A percentile compares a stretch with the other conserved stretches of the same genome.
phyloP scores from a whole-genome alignment of 2,329 filamentous ascomycete species.

The Curvularia verruculosa region DNA sequence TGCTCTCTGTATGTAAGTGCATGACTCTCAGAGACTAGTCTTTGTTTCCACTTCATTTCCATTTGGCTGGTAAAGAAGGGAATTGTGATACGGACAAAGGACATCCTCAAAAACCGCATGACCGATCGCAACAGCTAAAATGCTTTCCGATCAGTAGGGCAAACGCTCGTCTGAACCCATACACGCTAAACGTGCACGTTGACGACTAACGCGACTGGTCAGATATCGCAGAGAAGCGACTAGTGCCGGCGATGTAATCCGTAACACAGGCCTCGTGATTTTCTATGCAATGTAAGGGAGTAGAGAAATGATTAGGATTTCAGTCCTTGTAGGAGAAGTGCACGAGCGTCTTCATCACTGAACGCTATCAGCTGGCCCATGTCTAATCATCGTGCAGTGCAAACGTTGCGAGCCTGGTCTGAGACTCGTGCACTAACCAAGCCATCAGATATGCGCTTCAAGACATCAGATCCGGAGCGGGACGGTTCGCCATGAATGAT shows the following conservation, averaged over 20 bases:
- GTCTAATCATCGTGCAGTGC: conserved; percentile 23
- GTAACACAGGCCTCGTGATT: conserved; percentile 58
- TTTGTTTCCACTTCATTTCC: conserved; percentile 81
- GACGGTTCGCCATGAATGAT: conserved; percentile 44
- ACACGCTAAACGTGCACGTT: conserved; percentile 59
- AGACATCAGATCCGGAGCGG: conserved; percentile 46
- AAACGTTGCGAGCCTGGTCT: conserved; percentile 37
- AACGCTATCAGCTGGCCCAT: conserved; percentile 10
- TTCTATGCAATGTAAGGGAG: conserved; percentile 44
- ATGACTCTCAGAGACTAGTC: conserved; percentile 89
- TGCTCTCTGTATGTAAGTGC: conserved; percentile 79
- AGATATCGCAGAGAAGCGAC: conserved; percentile 56
- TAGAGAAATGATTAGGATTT: conserved; percentile 52
- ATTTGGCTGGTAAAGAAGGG: conserved; percentile 61
- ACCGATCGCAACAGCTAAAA: conserved; percentile 40
- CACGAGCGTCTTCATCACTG: conserved; percentile 55
- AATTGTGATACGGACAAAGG: conserved; percentile 79
- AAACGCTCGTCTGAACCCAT: conserved; percentile 64
- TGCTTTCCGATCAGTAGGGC: conserved; percentile 44
- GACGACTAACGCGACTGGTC: conserved; percentile 73
- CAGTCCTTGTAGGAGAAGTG: conserved; percentile 55
- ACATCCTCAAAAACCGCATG: conserved; percentile 93
- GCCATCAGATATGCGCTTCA: conserved; percentile 18
- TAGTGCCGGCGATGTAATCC: conserved; percentile 54
- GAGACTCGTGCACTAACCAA: conserved; percentile 23